These are phyloP conservation scores for Pelagomonas calceolata DNA, from an alignment of 108 stramenopile species.

Conservation along the genomic window DNA sequence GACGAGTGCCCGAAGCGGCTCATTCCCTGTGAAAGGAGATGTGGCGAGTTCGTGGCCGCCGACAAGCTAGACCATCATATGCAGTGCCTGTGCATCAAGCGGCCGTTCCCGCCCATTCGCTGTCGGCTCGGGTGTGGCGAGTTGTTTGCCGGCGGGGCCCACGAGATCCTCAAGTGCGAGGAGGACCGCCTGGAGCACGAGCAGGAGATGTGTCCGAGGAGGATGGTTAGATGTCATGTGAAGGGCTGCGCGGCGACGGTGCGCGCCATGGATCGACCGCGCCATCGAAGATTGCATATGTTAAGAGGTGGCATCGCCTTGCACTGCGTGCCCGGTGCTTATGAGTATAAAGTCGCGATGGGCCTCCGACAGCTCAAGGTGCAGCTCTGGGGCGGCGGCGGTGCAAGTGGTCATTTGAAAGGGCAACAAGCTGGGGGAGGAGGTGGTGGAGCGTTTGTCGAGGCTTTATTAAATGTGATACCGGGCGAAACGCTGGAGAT, in stretches of 20 bases:
- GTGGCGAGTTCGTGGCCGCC: constrained; percentile 35
- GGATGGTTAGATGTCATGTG: constrained; percentile 36
- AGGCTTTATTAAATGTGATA: constrained; percentile 25
- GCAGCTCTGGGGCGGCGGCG: constrained; percentile 45
- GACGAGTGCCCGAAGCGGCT: constrained; percentile 37
- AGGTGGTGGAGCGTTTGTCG: constrained; percentile 45
- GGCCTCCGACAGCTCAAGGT: constrained; percentile 29
- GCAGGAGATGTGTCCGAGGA: constrained; percentile 28
- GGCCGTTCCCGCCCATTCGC: constrained; percentile 30
- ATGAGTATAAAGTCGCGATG: constrained; percentile 21
- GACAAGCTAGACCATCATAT: constrained; percentile 30
- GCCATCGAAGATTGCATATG: constrained; percentile 32
- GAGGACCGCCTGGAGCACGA: constrained; percentile 44
- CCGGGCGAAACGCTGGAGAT: constrained; percentile 30
- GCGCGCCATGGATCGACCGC: constrained; percentile 30
- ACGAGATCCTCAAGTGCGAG: constrained; percentile 21
- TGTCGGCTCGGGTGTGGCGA: constrained; percentile 42
- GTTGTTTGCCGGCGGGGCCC: constrained; percentile 25
- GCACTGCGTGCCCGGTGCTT: constrained; percentile 27
- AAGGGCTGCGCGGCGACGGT: constrained; percentile 34
- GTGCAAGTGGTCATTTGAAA: constrained; percentile 29
- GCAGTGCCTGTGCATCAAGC: constrained; percentile 30
- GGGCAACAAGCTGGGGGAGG: constrained; percentile 33
- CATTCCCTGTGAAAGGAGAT: constrained; percentile 36
- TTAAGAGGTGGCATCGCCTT: constrained; percentile 19